phyloP scores from a whole-genome alignment of 2,329 filamentous ascomycete genomes.

The Pseudocercospora ulei region DNA sequence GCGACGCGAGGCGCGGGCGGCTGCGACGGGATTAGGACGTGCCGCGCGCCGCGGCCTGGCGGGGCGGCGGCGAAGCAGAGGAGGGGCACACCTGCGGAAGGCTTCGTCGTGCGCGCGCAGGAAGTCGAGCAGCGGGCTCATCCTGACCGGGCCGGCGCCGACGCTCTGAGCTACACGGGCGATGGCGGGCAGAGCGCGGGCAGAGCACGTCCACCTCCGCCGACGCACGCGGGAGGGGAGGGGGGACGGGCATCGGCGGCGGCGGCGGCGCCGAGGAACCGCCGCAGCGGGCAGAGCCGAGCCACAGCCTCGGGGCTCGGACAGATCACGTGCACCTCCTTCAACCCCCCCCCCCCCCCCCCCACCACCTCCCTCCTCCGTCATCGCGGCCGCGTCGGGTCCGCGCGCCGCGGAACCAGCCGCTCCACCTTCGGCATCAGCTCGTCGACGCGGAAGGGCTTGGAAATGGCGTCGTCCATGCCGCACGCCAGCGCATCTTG shows the following conservation, averaged over 20 bases:
- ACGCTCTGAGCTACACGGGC: not conserved
- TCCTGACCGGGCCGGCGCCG: not conserved
- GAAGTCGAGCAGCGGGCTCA: slow-evolving; percentile 52
- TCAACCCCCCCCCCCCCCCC: not conserved
- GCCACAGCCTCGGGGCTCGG: too few relatives aligned
- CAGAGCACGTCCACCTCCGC: too few relatives aligned
- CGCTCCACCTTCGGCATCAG: slow-evolving; percentile 21
- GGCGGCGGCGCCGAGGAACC: too few relatives aligned
- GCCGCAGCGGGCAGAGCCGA: too few relatives aligned
- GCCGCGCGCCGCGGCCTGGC: too few relatives aligned
- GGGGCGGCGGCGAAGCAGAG: too few relatives aligned
- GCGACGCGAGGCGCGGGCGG: slow-evolving; percentile 67
- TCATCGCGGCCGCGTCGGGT: too few relatives aligned
- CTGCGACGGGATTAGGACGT: slow-evolving; percentile 22
- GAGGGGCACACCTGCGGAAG: slow-evolving; percentile 37
- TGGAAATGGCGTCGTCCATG: slow-evolving; percentile 68
- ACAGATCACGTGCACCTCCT: too few relatives aligned
- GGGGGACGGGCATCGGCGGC: too few relatives aligned
- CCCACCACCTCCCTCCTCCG: not conserved
- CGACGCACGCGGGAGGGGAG: too few relatives aligned
- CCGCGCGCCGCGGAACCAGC: too few relatives aligned
- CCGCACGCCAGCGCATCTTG: slow-evolving; percentile 58
- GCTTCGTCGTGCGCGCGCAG: slow-evolving; percentile 44
- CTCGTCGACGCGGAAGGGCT: slow-evolving; percentile 43
- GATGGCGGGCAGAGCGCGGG: too few relatives aligned